These are phyloP conservation scores for Leccinum truebloodii DNA, from an alignment of 768 basidiomycete genomes.

Conservation along the genomic window DNA sequence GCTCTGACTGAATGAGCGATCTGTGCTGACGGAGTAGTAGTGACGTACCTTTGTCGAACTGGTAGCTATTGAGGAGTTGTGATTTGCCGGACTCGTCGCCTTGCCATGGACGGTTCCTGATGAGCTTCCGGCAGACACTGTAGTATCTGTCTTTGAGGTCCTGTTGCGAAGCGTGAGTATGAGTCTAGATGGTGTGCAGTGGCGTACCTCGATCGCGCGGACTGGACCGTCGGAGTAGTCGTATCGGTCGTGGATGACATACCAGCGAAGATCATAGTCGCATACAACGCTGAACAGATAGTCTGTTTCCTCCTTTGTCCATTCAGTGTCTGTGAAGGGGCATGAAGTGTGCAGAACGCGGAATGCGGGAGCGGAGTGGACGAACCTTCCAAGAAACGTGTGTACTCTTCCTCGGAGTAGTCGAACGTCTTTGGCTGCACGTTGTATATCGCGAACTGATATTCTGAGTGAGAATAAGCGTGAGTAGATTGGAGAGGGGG, in stretches of 20 bases:
- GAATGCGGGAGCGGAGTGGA: background rate
- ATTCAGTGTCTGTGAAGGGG: constrained; percentile 60
- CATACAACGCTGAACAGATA: constrained; percentile 81
- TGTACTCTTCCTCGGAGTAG: constrained; percentile 89
- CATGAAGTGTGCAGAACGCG: background rate
- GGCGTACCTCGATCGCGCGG: constrained; percentile 69
- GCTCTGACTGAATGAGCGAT: constrained; percentile 47
- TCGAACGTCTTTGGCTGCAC: constrained; percentile 60
- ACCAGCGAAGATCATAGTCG: constrained; percentile 88
- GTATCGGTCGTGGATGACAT: constrained; percentile 89
- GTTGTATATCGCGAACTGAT: constrained; percentile 84
- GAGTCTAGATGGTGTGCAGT: background rate
- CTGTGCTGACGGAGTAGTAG: background rate
- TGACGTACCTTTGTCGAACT: constrained; percentile 81
- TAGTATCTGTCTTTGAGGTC: constrained; percentile 96
- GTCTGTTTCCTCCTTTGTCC: constrained; percentile 93
- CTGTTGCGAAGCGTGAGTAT: constrained; percentile 28
- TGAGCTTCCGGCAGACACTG: constrained; percentile 83
- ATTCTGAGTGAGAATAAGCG: constrained; percentile 46
- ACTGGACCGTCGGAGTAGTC: constrained; percentile 57
- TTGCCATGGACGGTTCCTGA: constrained; percentile 80
- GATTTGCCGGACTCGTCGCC: constrained; percentile 78
- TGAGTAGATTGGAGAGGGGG: background rate
- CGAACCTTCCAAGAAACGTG: constrained; percentile 71
- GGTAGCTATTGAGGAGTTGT: constrained; percentile 65